Evolutionary conservation across 305 asterid species (phyloP).

Genomic region (Fraxinus paxiana): DNA sequence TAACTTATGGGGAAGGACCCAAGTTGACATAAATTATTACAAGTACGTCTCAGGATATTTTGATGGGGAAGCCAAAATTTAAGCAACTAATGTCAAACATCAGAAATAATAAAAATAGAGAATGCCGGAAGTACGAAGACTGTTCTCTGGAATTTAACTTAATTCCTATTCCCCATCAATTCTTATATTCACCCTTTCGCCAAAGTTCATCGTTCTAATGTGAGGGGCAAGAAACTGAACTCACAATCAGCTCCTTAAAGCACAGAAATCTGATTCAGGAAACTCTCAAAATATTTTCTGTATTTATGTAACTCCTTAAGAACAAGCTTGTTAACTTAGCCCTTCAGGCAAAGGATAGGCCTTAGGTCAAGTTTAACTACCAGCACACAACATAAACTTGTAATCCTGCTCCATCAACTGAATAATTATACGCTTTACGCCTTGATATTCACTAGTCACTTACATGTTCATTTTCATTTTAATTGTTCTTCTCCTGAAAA

Average conservation of each 20-base stretch:
- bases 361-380: background rate
- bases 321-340: background rate
- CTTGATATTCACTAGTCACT: background rate
- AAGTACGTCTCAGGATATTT: background rate
- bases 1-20: slow-evolving; percentile 10
- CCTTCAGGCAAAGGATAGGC: background rate
- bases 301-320: background rate
- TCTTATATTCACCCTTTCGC: background rate
- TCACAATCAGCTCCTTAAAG: slow-evolving; percentile 1
- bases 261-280: slow-evolving; percentile 5
- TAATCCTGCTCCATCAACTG: background rate
- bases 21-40: slow-evolving; percentile 13
- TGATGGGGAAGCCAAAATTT: background rate
- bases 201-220: background rate
- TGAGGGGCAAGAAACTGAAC: background rate
- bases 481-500: background rate
- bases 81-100: slow-evolving; percentile 15
- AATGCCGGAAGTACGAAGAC: background rate
- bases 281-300: background rate
- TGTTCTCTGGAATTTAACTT: background rate
- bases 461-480: background rate
- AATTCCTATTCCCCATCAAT: background rate
- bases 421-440: background rate
- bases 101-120: background rate
- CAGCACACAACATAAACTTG: background rate